Base-by-base conservation (phyloP, 129 eudicot species). In the Flaveria linearis region DNA sequence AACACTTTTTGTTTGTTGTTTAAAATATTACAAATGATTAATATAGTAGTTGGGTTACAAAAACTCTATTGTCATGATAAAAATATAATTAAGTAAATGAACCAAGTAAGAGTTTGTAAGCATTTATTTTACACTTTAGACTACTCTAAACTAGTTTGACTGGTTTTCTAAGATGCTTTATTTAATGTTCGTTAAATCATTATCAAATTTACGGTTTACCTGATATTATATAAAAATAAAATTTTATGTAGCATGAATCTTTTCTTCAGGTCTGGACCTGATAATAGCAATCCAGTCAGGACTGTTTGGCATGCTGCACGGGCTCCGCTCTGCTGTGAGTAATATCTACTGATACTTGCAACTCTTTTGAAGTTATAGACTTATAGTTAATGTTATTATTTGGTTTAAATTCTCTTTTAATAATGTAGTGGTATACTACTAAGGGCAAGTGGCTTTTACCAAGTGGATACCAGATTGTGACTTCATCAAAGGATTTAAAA, bases 211-310 rank as follows among this genome's bases (percentile, higher is more conserved):
- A n/a, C n/a, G n/a, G n/a, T n/a, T n/a, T 36, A 36, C 41, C 41
- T 36, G 41, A 36, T 36, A 4, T 36, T 36, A 36, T 36, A 36
- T 36, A 5, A 36, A 67, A 25, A 41, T n/a, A 67, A 67, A 45
- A 67, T 9, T 17, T 18, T 20, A 55, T 55, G 62, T 18, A 55
- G 62, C 62, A 55, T 63, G 68, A 63, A 63, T 63, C 1, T 26
- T 14, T 7, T 5, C 47, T 65, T 62, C 47, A 46, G 39, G 58
- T 69, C 36, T 49, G 36, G n/a, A 22, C 58, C n/a, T 41, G 72
- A 68, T 68, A 68, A 68, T 22, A 43, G 65, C 65, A 22, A 58
- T 23, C 65, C 36, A 42, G 55, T 53, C 16, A 43, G 55, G 17
- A 42, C 72, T 69, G 16, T 68, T 36, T 42, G 55, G 41, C 41